Base-by-base conservation (phyloP, 179 eudicot genomes). In the Drosera spatulata region DNA sequence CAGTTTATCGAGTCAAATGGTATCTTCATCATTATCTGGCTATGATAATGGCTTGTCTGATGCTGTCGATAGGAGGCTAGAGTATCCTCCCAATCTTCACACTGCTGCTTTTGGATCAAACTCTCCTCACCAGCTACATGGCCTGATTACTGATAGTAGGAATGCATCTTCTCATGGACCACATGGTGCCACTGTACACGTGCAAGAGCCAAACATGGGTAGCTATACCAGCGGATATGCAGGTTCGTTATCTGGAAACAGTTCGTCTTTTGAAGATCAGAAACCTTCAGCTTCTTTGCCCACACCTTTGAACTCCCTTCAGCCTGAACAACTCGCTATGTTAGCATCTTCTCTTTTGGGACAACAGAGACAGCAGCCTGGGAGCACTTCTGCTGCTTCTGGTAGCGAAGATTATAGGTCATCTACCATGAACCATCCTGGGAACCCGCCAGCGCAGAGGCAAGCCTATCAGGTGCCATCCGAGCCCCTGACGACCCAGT, bases 261-360 rank as follows among this genome's bases (percentile, higher is more conserved):
- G 55, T 42, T 39, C 58, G 15, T 13, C 70, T 43, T 56, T 62
- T 39, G 63, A 50, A 55, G 75, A 73, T 59, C 43, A 51, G 4
- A 69, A 66, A 13, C 70, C 75, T 49, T 65, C 61, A 43, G 65
- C 61, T 50, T 71, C 77, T 59, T 59, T 74, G 37, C 60, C 82
- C 11, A 37, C 37, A 46, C 60, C 75, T 9, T 59, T 42, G 44
- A 53, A 78, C 60, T 61, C 69, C 6, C 66, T 84, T 51, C 81
- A 75, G 60, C 65, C 80, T 5, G 87, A 84, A 41, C 83, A 84
- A 63, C 81, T 80, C 41, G 79, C 85, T 0, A 80, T 73, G 53
- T 59, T 84, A 41, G 80, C 85, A 42, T 71, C 85, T 3, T 73
- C 81, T 47, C 81, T 74, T 77, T 71, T 77, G 22, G 84, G 79